Conservation (phyloP, 164 flowering plant genomes). For the Vitis vinifera region DNA sequence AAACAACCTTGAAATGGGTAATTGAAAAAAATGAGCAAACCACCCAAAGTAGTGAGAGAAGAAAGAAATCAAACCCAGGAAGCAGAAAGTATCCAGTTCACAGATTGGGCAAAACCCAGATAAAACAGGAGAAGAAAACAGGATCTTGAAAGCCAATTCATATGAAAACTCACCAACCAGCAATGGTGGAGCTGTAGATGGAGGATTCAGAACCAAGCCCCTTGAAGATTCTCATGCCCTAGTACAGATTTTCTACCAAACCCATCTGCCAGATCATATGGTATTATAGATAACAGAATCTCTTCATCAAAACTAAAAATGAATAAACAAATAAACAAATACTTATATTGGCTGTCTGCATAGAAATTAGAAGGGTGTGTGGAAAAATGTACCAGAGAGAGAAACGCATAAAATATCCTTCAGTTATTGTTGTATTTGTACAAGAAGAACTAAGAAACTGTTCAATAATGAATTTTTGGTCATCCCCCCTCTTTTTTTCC, state of each 20-base stretch:
- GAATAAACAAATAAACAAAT: background rate
- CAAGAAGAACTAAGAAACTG: background rate
- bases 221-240: slow-evolving; percentile 30
- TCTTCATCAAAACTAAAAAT: background rate
- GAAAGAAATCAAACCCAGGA: slow-evolving; percentile 9
- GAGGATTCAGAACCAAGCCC: slow-evolving; percentile 14
- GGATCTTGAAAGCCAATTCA: slow-evolving; percentile 2
- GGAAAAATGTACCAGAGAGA: slow-evolving; percentile 4
- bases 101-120: slow-evolving; percentile 6
- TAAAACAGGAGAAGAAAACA: background rate
- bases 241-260: slow-evolving; percentile 7
- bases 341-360: background rate
- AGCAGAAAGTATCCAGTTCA: background rate
- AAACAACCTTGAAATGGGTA: background rate
- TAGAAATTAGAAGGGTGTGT: background rate
- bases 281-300: background rate
- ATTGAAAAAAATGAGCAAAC: background rate
- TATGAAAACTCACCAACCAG: slow-evolving; percentile 18
- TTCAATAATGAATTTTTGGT: background rate
- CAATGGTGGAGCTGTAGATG: slow-evolving; percentile 28
- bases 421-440: background rate
- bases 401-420: background rate
- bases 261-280: slow-evolving; percentile 2
- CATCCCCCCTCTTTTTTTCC: background rate
- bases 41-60: background rate